Base-by-base conservation (phyloP, 495 filamentous ascomycete species). In the Schizothecium vesticola region DNA sequence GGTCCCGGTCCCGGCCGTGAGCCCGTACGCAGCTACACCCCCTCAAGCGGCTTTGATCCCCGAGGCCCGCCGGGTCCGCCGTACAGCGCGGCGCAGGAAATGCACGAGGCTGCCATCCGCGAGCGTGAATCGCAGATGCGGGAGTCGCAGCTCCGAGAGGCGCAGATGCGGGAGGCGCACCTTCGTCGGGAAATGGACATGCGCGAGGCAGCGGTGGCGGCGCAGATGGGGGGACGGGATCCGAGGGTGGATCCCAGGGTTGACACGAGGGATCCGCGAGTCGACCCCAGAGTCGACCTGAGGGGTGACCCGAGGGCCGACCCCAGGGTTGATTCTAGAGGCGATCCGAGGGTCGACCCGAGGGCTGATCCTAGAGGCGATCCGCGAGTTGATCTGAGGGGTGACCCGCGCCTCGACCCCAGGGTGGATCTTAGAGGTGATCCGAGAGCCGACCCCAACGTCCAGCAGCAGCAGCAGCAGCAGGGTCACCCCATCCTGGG, bases 1-100 rank as follows among this genome's bases (percentile, higher is more conserved):
- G 75, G 73, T 1, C 75, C 77, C 3, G 69, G 65, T 0, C 73
- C 72, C 19, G 67, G 43, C 21, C 64, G 71, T 10, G 70, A 74
- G 26, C 64, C 67, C 10, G 56, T 62, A 3, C 62, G 77, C 19
- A 78, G 71, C 43, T 79, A 76, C 25, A 78, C 77, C 0, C 77
- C 77, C 1, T 71, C 70, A 0, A 66, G 56, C 11, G 64, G 55
- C 1, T 77, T 73, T 36, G 75, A 78, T 13, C 67, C 60, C 16
- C 73, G 68, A 3, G 69, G 69, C 5, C 77, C 74, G 4, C 69
- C 68, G 11, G 63, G 61, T 4, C 67, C 71, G 5, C 75, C 64
- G n/a, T 70, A 73, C 33, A 60, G 51, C 13, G 63, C 36, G 0
- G 1, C 58, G 2, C 73, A 67, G 25, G 65, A 72, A 7, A 58